A percentile compares a stretch with the other conserved stretches of the same genome.
phyloP scores from a whole-genome alignment of 179 eudicot genomes.

The Vitellaria paradoxa region DNA sequence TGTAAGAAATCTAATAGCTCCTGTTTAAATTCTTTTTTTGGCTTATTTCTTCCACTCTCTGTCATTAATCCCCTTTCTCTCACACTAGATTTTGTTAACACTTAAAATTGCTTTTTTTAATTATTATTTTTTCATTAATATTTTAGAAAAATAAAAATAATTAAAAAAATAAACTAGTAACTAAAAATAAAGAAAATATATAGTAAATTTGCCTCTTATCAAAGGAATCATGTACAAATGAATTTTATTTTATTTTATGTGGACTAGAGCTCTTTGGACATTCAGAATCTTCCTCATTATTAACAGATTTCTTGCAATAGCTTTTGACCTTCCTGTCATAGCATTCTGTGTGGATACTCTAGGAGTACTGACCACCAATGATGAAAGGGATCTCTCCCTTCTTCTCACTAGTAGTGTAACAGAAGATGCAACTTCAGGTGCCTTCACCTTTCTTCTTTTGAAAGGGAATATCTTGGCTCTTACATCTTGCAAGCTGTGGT shows the following conservation, averaged over 20 bases:
- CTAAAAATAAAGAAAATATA: too few relatives aligned
- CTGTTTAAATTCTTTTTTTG: too few relatives aligned
- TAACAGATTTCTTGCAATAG: constrained; percentile 51
- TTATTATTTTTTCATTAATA: too few relatives aligned
- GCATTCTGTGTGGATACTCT: constrained; percentile 66
- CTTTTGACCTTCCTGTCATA: constrained; percentile 76
- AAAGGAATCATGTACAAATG: too few relatives aligned
- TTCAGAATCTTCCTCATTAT: constrained; percentile 55
- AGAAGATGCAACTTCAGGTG: constrained; percentile 58
- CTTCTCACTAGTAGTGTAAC: constrained; percentile 64
- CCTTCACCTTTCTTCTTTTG: constrained; percentile 58
- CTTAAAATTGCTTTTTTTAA: too few relatives aligned
- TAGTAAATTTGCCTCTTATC: too few relatives aligned
- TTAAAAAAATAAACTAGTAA: too few relatives aligned
- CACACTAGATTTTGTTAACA: too few relatives aligned
- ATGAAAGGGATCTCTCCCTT: constrained; percentile 93
- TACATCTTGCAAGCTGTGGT: constrained; percentile 89
- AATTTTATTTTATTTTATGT: constrained; percentile 8
- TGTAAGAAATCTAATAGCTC: too few relatives aligned
- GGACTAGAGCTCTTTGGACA: constrained; percentile 65
- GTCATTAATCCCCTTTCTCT: too few relatives aligned
- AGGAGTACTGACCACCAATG: constrained; percentile 84
- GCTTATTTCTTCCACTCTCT: too few relatives aligned
- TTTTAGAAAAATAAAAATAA: too few relatives aligned
- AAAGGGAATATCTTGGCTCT: constrained; percentile 80